phyloP scores from a whole-genome alignment of 371 early-diverging fungal species.

The Mortierella sp. region DNA sequence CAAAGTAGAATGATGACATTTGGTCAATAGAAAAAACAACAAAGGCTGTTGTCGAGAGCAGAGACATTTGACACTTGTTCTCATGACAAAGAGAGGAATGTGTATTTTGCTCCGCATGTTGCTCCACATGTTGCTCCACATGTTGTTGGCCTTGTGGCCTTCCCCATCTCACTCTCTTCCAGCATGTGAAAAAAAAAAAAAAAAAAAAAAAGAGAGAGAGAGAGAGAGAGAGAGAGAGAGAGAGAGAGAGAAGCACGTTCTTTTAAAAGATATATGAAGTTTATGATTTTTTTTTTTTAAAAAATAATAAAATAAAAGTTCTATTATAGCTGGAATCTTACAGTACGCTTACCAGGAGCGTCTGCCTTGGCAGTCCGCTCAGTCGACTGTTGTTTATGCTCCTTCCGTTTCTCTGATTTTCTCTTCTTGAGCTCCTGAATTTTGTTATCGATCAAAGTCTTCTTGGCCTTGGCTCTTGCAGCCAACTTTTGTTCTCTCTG shows the following conservation, averaged over 20 bases:
- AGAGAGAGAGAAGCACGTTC: background rate
- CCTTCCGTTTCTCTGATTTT: conserved; percentile 51
- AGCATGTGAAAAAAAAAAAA: conserved; percentile 1
- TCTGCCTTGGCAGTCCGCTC: conserved; percentile 22
- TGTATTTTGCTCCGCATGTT: too few species aligned
- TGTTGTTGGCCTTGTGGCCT: too few species aligned
- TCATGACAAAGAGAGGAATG: too few species aligned
- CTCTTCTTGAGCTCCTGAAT: conserved; percentile 49
- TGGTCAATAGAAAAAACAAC: too few species aligned
- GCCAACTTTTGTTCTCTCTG: conserved; percentile 35
- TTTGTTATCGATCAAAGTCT: conserved; percentile 41
- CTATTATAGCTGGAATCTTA: conserved; percentile 21
- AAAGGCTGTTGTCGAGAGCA: too few species aligned
- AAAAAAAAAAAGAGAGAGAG: background rate
- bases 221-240: background rate
- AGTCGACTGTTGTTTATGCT: conserved; percentile 31
- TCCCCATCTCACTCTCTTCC: too few species aligned
- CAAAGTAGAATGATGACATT: too few species aligned
- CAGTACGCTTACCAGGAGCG: conserved; percentile 21
- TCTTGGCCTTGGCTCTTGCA: conserved; percentile 41
- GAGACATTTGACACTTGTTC: too few species aligned
- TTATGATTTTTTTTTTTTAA: background rate
- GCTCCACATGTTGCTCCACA: too few species aligned
- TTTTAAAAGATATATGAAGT: background rate
- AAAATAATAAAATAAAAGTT: background rate